Conservation (phyloP, 257 asterid genomes). For the Ehretia macrophylla region DNA sequence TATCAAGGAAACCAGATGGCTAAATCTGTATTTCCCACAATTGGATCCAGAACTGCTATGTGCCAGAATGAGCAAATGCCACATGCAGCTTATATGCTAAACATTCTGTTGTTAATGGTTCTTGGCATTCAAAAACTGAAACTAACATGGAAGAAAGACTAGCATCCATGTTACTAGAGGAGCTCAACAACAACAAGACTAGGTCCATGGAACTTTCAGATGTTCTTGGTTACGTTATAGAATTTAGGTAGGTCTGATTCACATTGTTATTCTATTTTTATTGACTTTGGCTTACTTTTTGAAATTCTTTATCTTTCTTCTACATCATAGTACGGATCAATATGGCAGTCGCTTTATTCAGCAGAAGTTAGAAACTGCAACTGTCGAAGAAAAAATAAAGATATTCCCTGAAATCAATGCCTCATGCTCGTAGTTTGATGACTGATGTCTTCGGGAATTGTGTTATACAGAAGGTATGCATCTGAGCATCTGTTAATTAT, state of each 20-base stretch:
- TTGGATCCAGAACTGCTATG: constrained; percentile 33
- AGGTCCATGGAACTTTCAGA: constrained; percentile 64
- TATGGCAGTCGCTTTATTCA: constrained; percentile 91
- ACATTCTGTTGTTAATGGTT: constrained; percentile 28
- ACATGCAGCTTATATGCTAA: constrained; percentile 24
- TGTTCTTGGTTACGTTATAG: constrained; percentile 57
- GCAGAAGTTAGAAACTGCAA: constrained; percentile 85
- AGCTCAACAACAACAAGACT: constrained; percentile 62
- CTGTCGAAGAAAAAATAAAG: constrained; percentile 60
- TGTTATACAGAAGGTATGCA: constrained; percentile 79
- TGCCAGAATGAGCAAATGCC: too few species aligned
- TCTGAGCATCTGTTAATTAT: background rate
- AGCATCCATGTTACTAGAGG: constrained; percentile 43
- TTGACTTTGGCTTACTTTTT: constrained; percentile 2
- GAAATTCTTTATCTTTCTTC: constrained; percentile 1
- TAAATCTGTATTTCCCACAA: constrained; percentile 28
- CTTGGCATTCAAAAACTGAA: constrained; percentile 34
- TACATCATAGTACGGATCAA: constrained; percentile 68
- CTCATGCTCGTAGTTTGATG: constrained; percentile 69
- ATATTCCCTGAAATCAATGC: constrained; percentile 62
- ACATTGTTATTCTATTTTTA: background rate
- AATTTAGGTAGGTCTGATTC: constrained; percentile 58
- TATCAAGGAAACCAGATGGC: constrained; percentile 30
- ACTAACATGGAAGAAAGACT: constrained; percentile 37
- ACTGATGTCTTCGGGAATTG: constrained; percentile 88